Evolutionary conservation across 1,139 yeast genomes (phyloP), one percentile per base, ranked within the genome.

Genomic region (Yamadazyma triangularis): DNA sequence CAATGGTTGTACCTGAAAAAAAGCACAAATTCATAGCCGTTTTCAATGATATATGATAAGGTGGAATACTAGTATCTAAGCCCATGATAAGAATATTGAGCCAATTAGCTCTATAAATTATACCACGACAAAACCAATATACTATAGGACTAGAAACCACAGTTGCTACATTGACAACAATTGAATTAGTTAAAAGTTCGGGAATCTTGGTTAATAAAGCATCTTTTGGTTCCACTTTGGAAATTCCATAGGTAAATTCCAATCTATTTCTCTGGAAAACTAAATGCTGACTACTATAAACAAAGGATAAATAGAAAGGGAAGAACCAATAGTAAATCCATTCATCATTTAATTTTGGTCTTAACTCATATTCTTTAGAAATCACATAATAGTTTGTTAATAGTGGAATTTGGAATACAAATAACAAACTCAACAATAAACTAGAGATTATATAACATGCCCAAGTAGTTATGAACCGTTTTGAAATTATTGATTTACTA

Each of bases 231-330:
- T 59, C 63, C 8, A 51, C 42, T 36, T 70, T 58, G 28, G 59
- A 58, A 8, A 60, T 58, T 2, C 79, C 78, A 37, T 61, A 63
- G 31, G 56, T 51, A 52, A 83, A 75, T 3, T 58, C 52, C 30
- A 87, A 58, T 36, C 75, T 64, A 51, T 82, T 85, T 42, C 78
- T 65, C 50, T 82, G 88, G 39, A 72, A 64, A 0, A 73, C 48
- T 19, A 75, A 45, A 45, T 78, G 87, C 36, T 73, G 73, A 2
- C 66, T 40, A 4, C 81, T 51, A 48, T 82, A 84, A 8, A 68
- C 33, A 0, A 67, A 26, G 0, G 81, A 75, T n/a, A 50, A 29
- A 25, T 47, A 47, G 6, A 67, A 45, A 2, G 65, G 47, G 33
- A 60, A 63, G 36, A 55, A 59, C 67, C 73, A 71, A 44, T 60